Conservation (phyloP, 2,329 filamentous ascomycete genomes). For the Fusarium sublunatum region DNA sequence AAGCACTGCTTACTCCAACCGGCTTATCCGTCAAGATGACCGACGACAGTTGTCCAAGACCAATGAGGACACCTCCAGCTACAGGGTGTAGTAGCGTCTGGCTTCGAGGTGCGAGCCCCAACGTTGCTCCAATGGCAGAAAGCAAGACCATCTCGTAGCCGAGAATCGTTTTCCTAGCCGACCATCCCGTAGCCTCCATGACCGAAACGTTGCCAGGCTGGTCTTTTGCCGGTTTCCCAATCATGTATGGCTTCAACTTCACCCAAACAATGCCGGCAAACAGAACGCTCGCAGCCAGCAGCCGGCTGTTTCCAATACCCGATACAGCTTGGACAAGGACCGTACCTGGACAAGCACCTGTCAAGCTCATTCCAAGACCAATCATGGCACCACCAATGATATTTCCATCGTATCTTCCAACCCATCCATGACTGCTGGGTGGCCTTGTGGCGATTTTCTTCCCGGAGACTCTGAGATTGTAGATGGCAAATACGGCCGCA, state of each 20-base stretch:
- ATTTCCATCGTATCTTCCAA: slow-evolving; percentile 19
- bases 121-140: not conserved
- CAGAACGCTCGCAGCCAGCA: not conserved
- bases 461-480: slow-evolving; percentile 1
- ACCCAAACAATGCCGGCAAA: not conserved
- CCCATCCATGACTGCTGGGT: slow-evolving; percentile 10
- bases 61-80: not conserved
- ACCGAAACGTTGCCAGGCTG: not conserved
- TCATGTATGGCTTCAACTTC: not conserved
- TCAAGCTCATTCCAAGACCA: slow-evolving; percentile 29
- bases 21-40: not conserved
- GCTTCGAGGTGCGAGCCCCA: not conserved
- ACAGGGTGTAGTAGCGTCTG: not conserved
- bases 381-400: slow-evolving; percentile 20
- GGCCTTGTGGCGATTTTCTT: slow-evolving; percentile 3
- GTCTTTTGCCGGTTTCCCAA: not conserved
- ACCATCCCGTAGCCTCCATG: not conserved
- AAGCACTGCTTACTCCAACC: not conserved
- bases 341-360: slow-evolving; percentile 24
- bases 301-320: not conserved
- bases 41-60: not conserved
- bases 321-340: slow-evolving; percentile 21
- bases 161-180: not conserved
- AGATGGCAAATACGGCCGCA: not conserved
- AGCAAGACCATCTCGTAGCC: not conserved